Base-by-base conservation (phyloP, 2,329 filamentous ascomycete species). In the Ceratocystis harringtonii region DNA sequence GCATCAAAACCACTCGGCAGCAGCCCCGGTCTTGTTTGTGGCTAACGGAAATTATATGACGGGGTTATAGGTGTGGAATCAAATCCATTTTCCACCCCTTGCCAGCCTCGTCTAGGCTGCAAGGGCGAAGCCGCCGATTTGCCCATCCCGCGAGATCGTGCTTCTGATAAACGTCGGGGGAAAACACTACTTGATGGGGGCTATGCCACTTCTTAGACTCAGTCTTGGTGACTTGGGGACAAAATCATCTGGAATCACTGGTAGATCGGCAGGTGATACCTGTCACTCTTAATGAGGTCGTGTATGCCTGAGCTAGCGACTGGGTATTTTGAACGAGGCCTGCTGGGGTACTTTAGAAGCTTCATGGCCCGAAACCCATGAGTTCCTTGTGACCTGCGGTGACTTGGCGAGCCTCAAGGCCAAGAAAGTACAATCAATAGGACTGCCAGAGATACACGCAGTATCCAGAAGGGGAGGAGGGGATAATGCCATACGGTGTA, bases 21-120 rank as follows among this genome's bases (percentile, higher is more conserved):
- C 10, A 30, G 25, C 52, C 15, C 28, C 12, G n/a, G 25, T n/a
- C 52, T 12, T 17, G 22, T 32, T 17, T 28, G 52, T 30, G 52
- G 52, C 52, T 5, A 15, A 5, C 12, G 52, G 52, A 30, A 19
- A 30, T 32, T 32, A 30, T 28, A 17, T 25, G 30, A 28, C 52
- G 52, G 52, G 17, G 3, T 19, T 57, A 15, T 32, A 36, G 52
- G 7, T 22, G 52, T 57, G 15, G 1, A 32, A 30, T 7, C 10
- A 57, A 57, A 57, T 57, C 52, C 52, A 57, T 22, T 57, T 57
- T 32, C 52, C 52, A 57, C 52, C 25, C 22, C 52, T n/a, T 50
- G 45, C 22, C 5, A 50, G n/a, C 10, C 17, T 22, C 2, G 8
- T 12, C 32, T 36, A 36, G 32, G 32, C 32, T 10, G 32, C 3